phyloP scores from a whole-genome alignment of 2,329 filamentous ascomycete genomes.

The Falciphora oryzae region DNA sequence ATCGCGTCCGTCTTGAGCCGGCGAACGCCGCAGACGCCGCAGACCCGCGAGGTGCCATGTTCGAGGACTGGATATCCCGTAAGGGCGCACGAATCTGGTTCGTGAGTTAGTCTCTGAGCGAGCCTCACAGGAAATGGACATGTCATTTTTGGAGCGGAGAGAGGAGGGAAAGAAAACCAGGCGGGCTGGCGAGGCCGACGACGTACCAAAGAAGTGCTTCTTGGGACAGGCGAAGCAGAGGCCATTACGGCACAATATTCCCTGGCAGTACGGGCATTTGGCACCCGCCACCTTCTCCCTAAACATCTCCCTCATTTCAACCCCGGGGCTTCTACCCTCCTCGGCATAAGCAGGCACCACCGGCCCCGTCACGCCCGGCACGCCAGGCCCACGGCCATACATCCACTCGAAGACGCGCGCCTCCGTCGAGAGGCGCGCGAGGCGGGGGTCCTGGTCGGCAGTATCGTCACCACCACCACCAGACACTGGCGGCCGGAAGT shows the following conservation, averaged over 20 bases:
- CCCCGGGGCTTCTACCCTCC: slow-evolving; percentile 1
- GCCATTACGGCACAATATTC: slow-evolving; percentile 12
- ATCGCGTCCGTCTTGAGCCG: slow-evolving; percentile 42
- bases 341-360: slow-evolving; percentile 15
- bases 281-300: slow-evolving; percentile 21
- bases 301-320: slow-evolving; percentile 11
- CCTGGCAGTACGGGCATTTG: slow-evolving; percentile 42
- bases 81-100: slow-evolving; percentile 44
- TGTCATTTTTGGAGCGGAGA: no score
- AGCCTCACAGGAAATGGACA: no score
- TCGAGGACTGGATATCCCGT: slow-evolving; percentile 49
- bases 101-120: neutral
- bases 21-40: slow-evolving; percentile 48
- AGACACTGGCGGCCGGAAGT: slow-evolving; percentile 6
- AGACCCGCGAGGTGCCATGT: slow-evolving; percentile 47
- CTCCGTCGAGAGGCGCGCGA: slow-evolving; percentile 42
- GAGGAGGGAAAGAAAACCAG: neutral
- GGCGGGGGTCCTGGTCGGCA: slow-evolving; percentile 4
- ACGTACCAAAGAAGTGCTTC: slow-evolving; percentile 32
- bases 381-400: slow-evolving; percentile 45
- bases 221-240: slow-evolving; percentile 21
- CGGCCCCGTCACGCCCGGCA: slow-evolving; percentile 33
- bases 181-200: no score
- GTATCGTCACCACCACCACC: slow-evolving; percentile 15
- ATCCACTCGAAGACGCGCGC: slow-evolving; percentile 52